Evolutionary conservation across 768 basidiomycete genomes (phyloP), one percentile per base, ranked within the genome.

Genomic region (Clavaria fumosa): DNA sequence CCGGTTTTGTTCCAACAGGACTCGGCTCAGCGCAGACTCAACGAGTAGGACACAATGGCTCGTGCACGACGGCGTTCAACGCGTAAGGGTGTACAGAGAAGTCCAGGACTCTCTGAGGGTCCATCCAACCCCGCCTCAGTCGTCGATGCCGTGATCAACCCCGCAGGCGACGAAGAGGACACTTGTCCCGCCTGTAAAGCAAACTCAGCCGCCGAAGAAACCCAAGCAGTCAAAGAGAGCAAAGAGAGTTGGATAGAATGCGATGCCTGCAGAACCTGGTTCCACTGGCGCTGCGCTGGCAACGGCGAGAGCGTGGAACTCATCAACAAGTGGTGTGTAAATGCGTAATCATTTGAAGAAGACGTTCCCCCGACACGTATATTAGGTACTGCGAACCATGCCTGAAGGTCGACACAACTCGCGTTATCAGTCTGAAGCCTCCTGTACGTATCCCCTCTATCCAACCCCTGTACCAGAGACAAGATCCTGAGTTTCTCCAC

Each of bases 241-340:
- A 77, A 78, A 52, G 80, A 83, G 45, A 72, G 62, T 48, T 90
- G 85, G 86, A 74, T 89, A 39, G 60, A 74, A 44, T 90, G 86
- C 52, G 84, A 86, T 48, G 67, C 68, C 15, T 85, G 81, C 62
- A 78, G 77, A 56, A 68, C 61, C 21, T 86, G 82, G 83, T 86
- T 74, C 52, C 82, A 86, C 50, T 88, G 82, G 80, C 62, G 69
- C 41, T 86, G 83, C 55, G 78, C 70, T 10, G 78, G 79, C 18
- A 68, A 74, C 31, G 70, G 70, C 10, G 66, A 65, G 26, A 75
- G 77, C 43, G 63, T 78, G 7, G 72, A 75, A 23, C 63, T 64
- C 10, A 70, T 88, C 41, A 80, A 83, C 53, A 85, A 80, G 65
- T 85, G 79, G 83, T 80, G 49, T 47, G 72, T 53, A 31, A 17